Percentiles rank a stretch among this genome's conserved stretches.
Evolutionary conservation across 768 basidiomycete genomes (phyloP).

Genomic region (Serendipita sp.): DNA sequence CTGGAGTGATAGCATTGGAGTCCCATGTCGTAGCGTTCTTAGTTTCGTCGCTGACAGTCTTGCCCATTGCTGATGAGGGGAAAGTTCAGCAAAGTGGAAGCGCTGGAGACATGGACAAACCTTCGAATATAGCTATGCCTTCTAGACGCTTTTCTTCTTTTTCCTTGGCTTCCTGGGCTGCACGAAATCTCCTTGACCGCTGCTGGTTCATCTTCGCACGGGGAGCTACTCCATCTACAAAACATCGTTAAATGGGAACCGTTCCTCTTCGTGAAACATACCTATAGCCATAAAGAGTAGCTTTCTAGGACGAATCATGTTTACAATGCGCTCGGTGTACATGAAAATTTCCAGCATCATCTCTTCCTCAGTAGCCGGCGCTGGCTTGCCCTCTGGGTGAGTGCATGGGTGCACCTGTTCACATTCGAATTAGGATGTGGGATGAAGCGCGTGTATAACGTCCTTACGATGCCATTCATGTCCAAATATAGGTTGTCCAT

Average conservation of each 20-base stretch:
- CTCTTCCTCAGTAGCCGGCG: slow-evolving; percentile 94
- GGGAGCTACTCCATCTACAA: slow-evolving; percentile 84
- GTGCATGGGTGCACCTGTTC: slow-evolving; percentile 92
- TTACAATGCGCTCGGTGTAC: slow-evolving; percentile 93
- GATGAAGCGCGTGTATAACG: too few species aligned
- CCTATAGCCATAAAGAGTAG: slow-evolving; percentile 98
- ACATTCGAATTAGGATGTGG: background rate
- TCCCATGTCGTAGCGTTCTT: slow-evolving; percentile 85
- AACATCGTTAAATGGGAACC: slow-evolving; percentile 11
- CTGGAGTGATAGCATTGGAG: slow-evolving; percentile 96
- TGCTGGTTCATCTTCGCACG: slow-evolving; percentile 99
- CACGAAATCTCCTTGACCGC: slow-evolving; percentile 87
- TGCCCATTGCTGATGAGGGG: slow-evolving; percentile 66
- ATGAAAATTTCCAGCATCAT: slow-evolving; percentile 98
- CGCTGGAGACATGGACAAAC: slow-evolving; percentile 31
- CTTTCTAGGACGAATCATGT: slow-evolving; percentile 91
- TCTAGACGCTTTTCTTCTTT: slow-evolving; percentile 80
- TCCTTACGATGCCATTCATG: slow-evolving; percentile 92
- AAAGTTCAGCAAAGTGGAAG: background rate
- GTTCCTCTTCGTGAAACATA: slow-evolving; percentile 21
- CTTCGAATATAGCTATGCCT: slow-evolving; percentile 73
- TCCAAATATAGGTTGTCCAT: slow-evolving; percentile 96
- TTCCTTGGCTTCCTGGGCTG: slow-evolving; percentile 87
- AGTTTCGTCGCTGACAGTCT: slow-evolving; percentile 57
- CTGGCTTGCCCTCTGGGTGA: slow-evolving; percentile 95